These are phyloP conservation scores for Serendipita sp. DNA, from an alignment of 768 basidiomycete genomes.

Conservation along the genomic window DNA sequence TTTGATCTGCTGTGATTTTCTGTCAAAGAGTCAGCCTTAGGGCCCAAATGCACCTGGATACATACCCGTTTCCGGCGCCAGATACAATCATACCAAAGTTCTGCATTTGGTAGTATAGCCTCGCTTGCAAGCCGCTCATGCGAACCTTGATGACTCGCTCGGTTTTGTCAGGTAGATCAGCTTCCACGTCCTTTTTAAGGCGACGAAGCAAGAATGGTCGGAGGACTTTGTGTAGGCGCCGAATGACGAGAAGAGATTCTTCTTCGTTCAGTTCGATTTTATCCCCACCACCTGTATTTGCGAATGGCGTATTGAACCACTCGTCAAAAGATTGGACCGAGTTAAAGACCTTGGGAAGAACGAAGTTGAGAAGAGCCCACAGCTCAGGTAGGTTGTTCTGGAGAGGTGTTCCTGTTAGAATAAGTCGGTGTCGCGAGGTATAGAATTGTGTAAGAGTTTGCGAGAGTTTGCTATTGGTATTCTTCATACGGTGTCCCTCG, in stretches of 20 bases:
- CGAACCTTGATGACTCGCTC: slow-evolving; percentile 95
- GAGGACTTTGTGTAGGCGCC: slow-evolving; percentile 89
- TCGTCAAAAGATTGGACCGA: slow-evolving; percentile 98
- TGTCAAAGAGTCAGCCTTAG: slow-evolving; percentile 18
- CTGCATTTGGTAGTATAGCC: slow-evolving; percentile 95
- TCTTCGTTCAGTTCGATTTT: slow-evolving; percentile 99
- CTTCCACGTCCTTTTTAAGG: slow-evolving; percentile 93
- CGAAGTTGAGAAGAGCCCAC: slow-evolving; percentile 92
- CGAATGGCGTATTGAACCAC: slow-evolving; percentile 99
- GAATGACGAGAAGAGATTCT: slow-evolving; percentile 93
- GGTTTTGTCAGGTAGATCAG: slow-evolving; percentile 89
- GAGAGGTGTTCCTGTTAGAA: slow-evolving; percentile 87
- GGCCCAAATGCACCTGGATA: slow-evolving; percentile 9
- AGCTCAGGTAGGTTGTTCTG: slow-evolving; percentile 95
- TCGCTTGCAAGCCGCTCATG: slow-evolving; percentile 83
- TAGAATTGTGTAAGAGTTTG: slow-evolving; percentile 87
- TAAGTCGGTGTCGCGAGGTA: slow-evolving; percentile 81
- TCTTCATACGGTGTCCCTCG: slow-evolving; percentile 98
- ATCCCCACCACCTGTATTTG: slow-evolving; percentile 92
- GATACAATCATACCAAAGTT: slow-evolving; percentile 81
- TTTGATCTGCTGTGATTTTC: slow-evolving; percentile 65
- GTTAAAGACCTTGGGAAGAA: slow-evolving; percentile 90
- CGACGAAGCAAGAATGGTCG: slow-evolving; percentile 85
- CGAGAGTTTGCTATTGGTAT: slow-evolving; percentile 74
- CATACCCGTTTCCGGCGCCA: slow-evolving; percentile 72